Percentiles rank a stretch among this genome's conserved stretches.
Evolutionary conservation across 257 asterid genomes (phyloP).

Genomic region (Anisodus tanguticus): DNA sequence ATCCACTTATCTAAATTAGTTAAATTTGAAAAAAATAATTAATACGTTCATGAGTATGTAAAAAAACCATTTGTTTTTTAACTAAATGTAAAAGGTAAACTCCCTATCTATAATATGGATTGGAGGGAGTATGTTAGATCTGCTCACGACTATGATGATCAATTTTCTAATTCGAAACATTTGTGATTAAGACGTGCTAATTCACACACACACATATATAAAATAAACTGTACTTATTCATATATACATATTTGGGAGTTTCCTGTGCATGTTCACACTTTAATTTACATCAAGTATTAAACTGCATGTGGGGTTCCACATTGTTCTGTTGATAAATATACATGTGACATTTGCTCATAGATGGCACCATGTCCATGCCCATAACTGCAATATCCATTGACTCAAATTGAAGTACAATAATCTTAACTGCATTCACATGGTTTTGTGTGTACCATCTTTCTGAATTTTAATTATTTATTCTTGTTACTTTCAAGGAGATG

Average conservation of each 20-base stretch:
- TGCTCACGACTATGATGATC: no score
- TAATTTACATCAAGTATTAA: neutral
- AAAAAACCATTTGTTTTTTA: no score
- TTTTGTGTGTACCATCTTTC: conserved; percentile 1
- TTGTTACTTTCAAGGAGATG: conserved; percentile 11
- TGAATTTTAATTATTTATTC: neutral
- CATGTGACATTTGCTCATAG: neutral
- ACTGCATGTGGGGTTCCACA: conserved; percentile 1
- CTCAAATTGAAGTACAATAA: neutral
- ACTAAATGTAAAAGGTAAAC: no score
- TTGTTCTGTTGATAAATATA: neutral
- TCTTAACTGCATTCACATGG: neutral
- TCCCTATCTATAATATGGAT: no score
- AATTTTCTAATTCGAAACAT: no score
- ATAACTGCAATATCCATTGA: neutral
- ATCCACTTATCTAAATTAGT: no score
- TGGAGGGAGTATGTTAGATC: no score
- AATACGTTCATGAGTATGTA: no score
- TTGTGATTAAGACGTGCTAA: no score
- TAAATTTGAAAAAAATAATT: no score
- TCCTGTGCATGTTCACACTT: neutral
- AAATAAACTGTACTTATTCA: no score
- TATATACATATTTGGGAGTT: neutral
- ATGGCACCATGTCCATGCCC: neutral
- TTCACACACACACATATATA: no score